Base-by-base conservation (phyloP, 2,329 filamentous ascomycete species). In the Talaromyces atroroseus region DNA sequence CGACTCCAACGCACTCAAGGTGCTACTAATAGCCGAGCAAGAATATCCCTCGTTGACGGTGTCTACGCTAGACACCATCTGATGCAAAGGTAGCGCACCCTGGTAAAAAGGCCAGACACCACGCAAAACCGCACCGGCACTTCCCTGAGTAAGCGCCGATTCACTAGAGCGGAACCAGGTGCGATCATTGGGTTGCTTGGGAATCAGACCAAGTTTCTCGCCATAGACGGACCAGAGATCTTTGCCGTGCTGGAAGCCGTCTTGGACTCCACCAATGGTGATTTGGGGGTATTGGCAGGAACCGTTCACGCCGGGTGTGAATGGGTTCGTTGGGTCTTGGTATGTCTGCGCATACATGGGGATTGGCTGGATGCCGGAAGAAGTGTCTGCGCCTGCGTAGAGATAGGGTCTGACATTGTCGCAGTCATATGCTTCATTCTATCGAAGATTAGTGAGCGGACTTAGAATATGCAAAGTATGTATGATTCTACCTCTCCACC, bases 221-320 rank as follows among this genome's bases (percentile, higher is more conserved):
- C 68, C 66, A 48, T 73, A 74, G 14, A 74, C 64, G 1, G 57
- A 56, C 58, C 63, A 64, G 14, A 74, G 63, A 21, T 74, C 71
- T 24, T 63, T 61, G 14, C 71, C 71, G 58, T 74, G 71, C 58
- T 70, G 67, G 49, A 66, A 71, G 2, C 71, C 71, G 45, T 74
- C 71, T 20, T 70, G 63, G 5, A 73, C 57, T 18, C 71, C 71
- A 4, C 71, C 71, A 14, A 73, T 65, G 5, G 71, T 74, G 34
- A 74, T 66, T 49, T 74, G 71, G 0, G 71, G 71, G 36, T 68
- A 74, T 56, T 74, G 71, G 46, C 71, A 74, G 23, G 69, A 63
- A 0, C 70, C 71, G 11, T 68, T 67, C 14, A 73, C 68, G 20
- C 61, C 56, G 0, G 50, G 54, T 10, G 65, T 42, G 44, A 74